A percentile compares a stretch with the other conserved stretches of the same genome.
Evolutionary conservation across 257 asterid species (phyloP).

Genomic region (Eucommia ulmoides): DNA sequence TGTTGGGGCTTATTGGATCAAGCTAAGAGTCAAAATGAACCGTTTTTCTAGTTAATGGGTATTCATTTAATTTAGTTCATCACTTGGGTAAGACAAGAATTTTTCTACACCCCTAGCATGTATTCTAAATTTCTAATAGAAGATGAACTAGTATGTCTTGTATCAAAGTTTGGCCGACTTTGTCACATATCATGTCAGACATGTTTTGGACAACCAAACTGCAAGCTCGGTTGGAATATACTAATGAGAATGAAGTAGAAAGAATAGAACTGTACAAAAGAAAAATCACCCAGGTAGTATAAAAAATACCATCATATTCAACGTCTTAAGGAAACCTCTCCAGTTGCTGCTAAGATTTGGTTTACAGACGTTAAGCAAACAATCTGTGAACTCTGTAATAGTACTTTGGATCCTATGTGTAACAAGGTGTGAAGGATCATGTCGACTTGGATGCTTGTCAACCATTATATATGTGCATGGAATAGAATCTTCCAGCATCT

Average conservation of each 20-base stretch:
- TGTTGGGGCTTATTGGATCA: too few relatives aligned
- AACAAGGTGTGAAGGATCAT: conserved; percentile 76
- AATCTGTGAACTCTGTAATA: conserved; percentile 41
- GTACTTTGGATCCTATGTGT: conserved; percentile 71
- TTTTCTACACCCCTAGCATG: too few relatives aligned
- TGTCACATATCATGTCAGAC: background rate
- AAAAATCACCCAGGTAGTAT: background rate
- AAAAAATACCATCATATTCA: conserved; percentile 57
- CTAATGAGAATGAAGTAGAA: background rate
- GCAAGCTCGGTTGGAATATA: background rate
- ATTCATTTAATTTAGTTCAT: too few relatives aligned
- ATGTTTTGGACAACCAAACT: background rate
- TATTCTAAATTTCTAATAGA: background rate
- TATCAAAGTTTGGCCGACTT: background rate
- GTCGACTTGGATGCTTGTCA: conserved; percentile 90
- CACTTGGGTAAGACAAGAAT: too few relatives aligned
- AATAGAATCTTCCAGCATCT: conserved; percentile 56
- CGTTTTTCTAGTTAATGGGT: too few relatives aligned
- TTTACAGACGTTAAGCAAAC: conserved; percentile 31
- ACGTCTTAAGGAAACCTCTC: conserved; percentile 35
- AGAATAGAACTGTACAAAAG: background rate
- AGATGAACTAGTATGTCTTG: background rate
- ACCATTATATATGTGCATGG: conserved; percentile 78
- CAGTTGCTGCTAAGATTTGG: conserved; percentile 35
- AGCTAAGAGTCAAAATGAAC: too few relatives aligned